Base-by-base conservation (phyloP, 345 rosid species). In the Gossypium arboreum region DNA sequence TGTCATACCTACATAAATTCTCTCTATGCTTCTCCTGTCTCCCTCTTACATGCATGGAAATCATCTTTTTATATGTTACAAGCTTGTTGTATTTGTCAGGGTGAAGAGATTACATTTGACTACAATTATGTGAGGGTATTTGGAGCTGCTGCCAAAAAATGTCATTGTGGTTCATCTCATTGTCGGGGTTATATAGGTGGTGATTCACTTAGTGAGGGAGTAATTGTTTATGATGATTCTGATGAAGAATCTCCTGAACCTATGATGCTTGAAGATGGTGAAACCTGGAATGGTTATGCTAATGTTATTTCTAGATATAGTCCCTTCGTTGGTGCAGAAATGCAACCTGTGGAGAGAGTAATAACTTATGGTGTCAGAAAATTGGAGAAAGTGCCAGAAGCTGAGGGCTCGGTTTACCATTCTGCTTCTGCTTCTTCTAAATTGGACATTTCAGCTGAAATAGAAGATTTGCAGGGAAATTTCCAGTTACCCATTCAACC, bases 71-170 rank as follows among this genome's bases (percentile, higher is more conserved):
- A 52, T 45, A 47, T 83, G 47, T 45, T 48, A 74, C 39, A 51
- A 80, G 68, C 48, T 51, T 50, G 65, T 27, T 50, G 2, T 20
- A 34, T 75, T 80, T 82, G 43, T 72, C 89, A 95, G 99, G 92
- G 91, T 50, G 94, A 95, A 76, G 99, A 95, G 87, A 71, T 93
- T 81, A 93, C 98, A 58, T 95, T 95, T 85, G 97, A 95, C 86
- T 95, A 95, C 89, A 95, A 95, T 80, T 95, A 88, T 80, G 99
- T 95, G 77, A 90, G 99, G 82, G 98, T 93, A 58, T 86, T 90
- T 84, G 99, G 99, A 72, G 99, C 99, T 78, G 99, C 99, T 79
- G 99, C 97, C 51, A 95, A 91, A 87, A 91, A 84, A 86, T 95
- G 99, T 75, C 87, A 90, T 73, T 95, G 99, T 81, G 91, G 92